Conservation (phyloP, 169 alveolate genomes). For the Plasmodium ovale region DNA sequence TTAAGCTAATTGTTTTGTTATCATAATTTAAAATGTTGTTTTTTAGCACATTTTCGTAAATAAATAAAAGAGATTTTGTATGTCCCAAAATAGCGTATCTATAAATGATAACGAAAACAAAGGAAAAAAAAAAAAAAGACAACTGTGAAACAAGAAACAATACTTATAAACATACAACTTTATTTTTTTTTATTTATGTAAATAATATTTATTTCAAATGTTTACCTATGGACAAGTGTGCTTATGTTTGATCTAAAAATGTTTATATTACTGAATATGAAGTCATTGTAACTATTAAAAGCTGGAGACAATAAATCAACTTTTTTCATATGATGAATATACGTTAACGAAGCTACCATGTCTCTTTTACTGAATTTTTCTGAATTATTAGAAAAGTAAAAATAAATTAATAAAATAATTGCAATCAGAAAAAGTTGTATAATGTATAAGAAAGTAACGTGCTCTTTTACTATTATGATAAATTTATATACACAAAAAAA, state of each 20-base stretch:
- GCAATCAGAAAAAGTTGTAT: background rate
- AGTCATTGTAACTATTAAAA: slow-evolving; percentile 64
- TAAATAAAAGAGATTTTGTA: slow-evolving; percentile 74
- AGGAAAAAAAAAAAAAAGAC: slow-evolving; percentile 10
- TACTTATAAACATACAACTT: background rate
- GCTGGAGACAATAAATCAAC: slow-evolving; percentile 69
- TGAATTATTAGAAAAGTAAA: slow-evolving; percentile 22
- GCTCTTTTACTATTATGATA: slow-evolving; percentile 12
- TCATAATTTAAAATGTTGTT: slow-evolving; percentile 72
- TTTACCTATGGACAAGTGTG: slow-evolving; percentile 74
- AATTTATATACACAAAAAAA: slow-evolving; percentile 9
- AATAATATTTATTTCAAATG: background rate
- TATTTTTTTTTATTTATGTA: slow-evolving; percentile 11
- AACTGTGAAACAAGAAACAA: slow-evolving; percentile 1
- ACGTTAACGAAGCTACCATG: slow-evolving; percentile 73
- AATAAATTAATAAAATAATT: background rate
- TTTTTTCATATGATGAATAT: slow-evolving; percentile 72
- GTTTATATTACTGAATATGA: slow-evolving; percentile 59
- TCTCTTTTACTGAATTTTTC: slow-evolving; percentile 71
- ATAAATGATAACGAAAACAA: slow-evolving; percentile 3
- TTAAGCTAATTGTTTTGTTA: slow-evolving; percentile 68
- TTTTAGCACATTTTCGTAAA: slow-evolving; percentile 67
- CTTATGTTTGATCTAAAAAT: slow-evolving; percentile 75
- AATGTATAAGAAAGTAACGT: slow-evolving; percentile 14
- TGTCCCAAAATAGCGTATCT: slow-evolving; percentile 74